Evolutionary conservation across 163 green algal species (phyloP).

Genomic region (Scenedesmus sp.): DNA sequence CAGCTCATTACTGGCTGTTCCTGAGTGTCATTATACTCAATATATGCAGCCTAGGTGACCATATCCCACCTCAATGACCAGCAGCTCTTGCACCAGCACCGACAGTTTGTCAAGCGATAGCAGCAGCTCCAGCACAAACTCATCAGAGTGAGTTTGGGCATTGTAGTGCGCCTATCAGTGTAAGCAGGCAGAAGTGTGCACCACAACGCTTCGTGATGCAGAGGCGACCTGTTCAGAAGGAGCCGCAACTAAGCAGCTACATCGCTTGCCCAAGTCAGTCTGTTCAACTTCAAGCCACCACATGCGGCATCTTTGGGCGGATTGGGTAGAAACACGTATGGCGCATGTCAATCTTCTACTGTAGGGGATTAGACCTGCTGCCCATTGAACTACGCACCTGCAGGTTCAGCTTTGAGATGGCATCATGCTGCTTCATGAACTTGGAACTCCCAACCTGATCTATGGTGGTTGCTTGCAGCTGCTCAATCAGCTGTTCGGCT

Average conservation of each 20-base stretch:
- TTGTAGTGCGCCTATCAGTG: conserved; percentile 88
- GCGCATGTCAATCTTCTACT: too few relatives aligned
- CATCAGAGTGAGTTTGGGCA: conserved; percentile 79
- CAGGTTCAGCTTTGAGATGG: conserved; percentile 84
- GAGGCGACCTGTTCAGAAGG: too few relatives aligned
- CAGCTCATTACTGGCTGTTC: not conserved
- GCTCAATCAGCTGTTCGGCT: conserved; percentile 74
- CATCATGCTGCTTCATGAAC: conserved; percentile 87
- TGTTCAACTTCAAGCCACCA: too few relatives aligned
- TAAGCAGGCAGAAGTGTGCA: not conserved
- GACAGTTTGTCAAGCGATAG: conserved; percentile 82
- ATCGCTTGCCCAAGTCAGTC: too few relatives aligned
- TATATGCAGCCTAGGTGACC: not conserved
- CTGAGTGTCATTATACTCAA: too few relatives aligned
- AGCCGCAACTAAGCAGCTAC: too few relatives aligned
- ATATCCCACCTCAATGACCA: conserved; percentile 81
- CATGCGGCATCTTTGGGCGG: too few relatives aligned
- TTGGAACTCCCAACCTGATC: conserved; percentile 73
- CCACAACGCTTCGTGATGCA: not conserved
- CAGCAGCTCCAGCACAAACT: conserved; percentile 90
- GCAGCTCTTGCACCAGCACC: conserved; percentile 85
- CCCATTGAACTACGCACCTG: conserved; percentile 60
- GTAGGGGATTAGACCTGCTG: not conserved
- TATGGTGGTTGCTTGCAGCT: conserved; percentile 62
- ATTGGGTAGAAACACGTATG: too few relatives aligned